Base-by-base conservation (phyloP, 108 stramenopile genomes). In the Craspedostauros australis region DNA sequence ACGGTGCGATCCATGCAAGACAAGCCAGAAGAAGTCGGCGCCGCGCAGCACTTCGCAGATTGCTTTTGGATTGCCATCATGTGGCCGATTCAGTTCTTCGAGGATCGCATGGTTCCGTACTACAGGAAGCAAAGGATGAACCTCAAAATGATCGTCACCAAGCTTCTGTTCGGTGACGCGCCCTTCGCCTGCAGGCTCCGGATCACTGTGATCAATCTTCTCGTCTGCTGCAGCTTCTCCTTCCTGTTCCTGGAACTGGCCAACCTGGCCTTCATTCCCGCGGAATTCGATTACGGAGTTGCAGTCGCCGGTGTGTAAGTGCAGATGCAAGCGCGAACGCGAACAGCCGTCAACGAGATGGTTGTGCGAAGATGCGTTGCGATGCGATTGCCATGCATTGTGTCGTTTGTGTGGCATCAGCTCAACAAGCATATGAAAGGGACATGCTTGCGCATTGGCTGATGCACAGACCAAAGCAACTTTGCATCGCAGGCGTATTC, bases 141-240 rank as follows among this genome's bases (percentile, higher is more conserved):
- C n/a, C 39, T 54, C 14, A 73, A 72, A 48, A 8, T 39, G 6
- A 30, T 27, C 9, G 40, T 61, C 1, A 37, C 51, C 18, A 33
- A 60, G 18, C 21, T 75, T 8, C 31, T 80, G 8, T 58, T 46
- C 24, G 84, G 74, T 2, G 56, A 76, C 18, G 39, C 36, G 16
- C 79, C 82, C 5, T 91, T 82, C 60, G 64, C 68, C 8, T 68
- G 69, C 18, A 52, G 54, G 16, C 24, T 79, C 22, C 70, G 73
- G 11, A 50, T 77, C n/a, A 87, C 89, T 3, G 74, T 63, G 36
- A 73, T 84, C 29, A 84, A 84, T 54, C 30, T 79, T 16, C 46
- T 84, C 38, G 82, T 84, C 8, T 0, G 73, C 11, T 84, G 82
- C 62, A 64, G 64, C 23, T 28, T 77, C 25, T 59, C 60, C 42